These are phyloP conservation scores for Podila epicladia DNA, from an alignment of 192 early-diverging fungal species.

Conservation along the genomic window DNA sequence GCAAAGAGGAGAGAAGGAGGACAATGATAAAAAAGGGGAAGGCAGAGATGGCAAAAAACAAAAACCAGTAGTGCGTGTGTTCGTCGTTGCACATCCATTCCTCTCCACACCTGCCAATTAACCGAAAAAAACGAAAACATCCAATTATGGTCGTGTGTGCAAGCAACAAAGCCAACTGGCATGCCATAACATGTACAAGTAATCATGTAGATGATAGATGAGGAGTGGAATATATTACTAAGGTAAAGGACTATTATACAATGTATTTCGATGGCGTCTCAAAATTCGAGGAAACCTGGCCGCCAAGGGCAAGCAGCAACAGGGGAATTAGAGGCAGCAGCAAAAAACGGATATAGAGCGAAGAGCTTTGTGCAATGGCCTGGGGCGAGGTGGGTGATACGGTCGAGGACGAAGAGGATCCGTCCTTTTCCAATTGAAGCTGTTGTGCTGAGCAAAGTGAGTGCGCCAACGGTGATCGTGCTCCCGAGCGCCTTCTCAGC, in stretches of 20 bases:
- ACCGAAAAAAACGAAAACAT: neutral
- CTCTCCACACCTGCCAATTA: neutral
- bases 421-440: neutral
- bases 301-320: constrained; percentile 31
- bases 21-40: constrained; percentile 1
- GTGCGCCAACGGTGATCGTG: neutral
- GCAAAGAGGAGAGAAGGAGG: neutral
- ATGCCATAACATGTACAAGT: neutral
- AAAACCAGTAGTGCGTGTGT: neutral
- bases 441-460: neutral
- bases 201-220: neutral
- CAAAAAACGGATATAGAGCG: constrained; percentile 36
- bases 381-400: constrained; percentile 14
- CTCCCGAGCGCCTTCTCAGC: neutral
- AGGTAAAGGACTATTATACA: neutral
- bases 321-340: constrained; percentile 28
- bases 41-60: neutral
- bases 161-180: neutral
- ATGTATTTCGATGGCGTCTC: constrained; percentile 30
- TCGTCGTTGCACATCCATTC: neutral
- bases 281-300: constrained; percentile 33
- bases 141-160: too few species aligned
- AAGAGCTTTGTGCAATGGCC: constrained; percentile 16
- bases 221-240: neutral
- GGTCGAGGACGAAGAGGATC: neutral